Evolutionary conservation across 129 eudicot species (phyloP), one percentile per base, ranked within the genome.

Genomic region (Helichrysum umbraculigerum): DNA sequence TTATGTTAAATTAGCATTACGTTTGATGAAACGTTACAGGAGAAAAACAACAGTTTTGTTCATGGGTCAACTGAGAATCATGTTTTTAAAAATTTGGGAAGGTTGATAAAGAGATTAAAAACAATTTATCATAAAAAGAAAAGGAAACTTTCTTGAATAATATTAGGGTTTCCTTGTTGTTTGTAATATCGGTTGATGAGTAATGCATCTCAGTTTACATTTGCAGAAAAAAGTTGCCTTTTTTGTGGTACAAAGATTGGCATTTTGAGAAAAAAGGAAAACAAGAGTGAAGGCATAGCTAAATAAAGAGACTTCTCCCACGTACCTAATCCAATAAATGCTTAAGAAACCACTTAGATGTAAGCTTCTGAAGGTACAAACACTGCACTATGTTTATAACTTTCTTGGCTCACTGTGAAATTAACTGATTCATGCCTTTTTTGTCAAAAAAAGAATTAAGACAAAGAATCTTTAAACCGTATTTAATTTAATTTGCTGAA

Each of bases 211-310:
- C 34, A 28, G 42, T 68, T 33, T 34, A 63, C 20, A 68, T 75
- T 71, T 67, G 83, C 44, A 61, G 83, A 76, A 64, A 66, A 81
- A 83, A 83, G 79, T 64, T 73, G 39, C 72, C 83, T 73, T 88
- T 88, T 73, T 58, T 20, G 66, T 32, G 39, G 76, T 44, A 68
- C 17, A 29, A 76, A 67, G 41, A 56, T 64, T 34, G n/a, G 14
- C 69, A 71, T 41, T 58, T 75, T 73, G 41, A 80, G 79, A 66
- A 79, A 82, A 71, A 74, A 54, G 68, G 72, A 79, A 66, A 67
- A 67, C 77, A 83, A 77, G 73, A 80, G 39, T 71, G 73, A 66
- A 35, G 82, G 71, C 76, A 73, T 41, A 82, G 78, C 70, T 54
- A 61, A 73, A 79, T 78, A 84, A 75, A 78, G 70, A 32, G 71